phyloP scores from a whole-genome alignment of 306 rosid genomes.

The Psophocarpus tetragonolobus region DNA sequence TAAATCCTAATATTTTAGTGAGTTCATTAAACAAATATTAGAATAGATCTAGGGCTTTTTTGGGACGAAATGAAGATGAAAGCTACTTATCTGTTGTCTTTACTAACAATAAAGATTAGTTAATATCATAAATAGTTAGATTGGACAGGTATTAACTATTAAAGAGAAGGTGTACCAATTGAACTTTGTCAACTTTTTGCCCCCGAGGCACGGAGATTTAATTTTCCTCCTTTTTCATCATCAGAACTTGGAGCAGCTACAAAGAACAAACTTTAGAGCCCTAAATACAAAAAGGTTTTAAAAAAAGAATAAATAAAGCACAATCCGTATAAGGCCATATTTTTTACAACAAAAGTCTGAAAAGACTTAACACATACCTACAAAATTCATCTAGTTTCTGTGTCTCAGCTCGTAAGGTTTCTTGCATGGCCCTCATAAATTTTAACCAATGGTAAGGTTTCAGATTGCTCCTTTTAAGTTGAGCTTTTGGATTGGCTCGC shows the following conservation, averaged over 20 bases:
- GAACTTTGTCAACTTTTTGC: conserved; percentile 80
- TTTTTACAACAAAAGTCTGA: conserved; percentile 30
- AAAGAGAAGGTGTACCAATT: conserved; percentile 62
- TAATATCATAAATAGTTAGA: conserved; percentile 4
- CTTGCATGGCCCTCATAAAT: conserved; percentile 90
- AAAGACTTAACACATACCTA: conserved; percentile 56
- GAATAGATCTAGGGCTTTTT: neutral
- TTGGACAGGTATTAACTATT: neutral
- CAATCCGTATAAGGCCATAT: conserved; percentile 22
- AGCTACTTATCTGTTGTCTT: neutral
- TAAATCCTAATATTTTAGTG: neutral
- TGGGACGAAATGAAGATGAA: conserved; percentile 6
- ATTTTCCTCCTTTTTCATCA: conserved; percentile 52
- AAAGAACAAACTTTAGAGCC: conserved; percentile 97
- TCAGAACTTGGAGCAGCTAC: conserved; percentile 65
- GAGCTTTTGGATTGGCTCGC: conserved; percentile 56
- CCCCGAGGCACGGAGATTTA: conserved; percentile 53
- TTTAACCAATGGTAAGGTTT: conserved; percentile 99
- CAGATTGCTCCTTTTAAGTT: conserved; percentile 67
- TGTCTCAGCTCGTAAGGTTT: conserved; percentile 96
- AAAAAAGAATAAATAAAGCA: neutral
- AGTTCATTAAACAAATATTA: neutral
- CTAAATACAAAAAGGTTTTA: conserved; percentile 47
- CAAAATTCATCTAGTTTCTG: conserved; percentile 78
- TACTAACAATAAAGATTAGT: conserved; percentile 13